These are phyloP conservation scores for Pisolithus albus DNA, from an alignment of 768 basidiomycete genomes.

Conservation along the genomic window DNA sequence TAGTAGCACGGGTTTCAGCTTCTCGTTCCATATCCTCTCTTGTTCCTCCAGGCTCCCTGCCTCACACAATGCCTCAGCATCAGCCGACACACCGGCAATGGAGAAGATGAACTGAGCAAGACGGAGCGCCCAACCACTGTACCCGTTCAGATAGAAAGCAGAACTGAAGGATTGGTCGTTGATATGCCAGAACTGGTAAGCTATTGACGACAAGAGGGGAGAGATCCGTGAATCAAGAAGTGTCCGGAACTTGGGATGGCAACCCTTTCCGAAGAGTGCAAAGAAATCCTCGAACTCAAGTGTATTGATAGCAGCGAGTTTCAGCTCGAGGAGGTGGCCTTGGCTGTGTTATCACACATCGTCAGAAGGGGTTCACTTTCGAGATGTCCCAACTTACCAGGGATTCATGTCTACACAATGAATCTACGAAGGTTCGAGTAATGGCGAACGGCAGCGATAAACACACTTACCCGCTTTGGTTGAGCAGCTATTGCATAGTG, in stretches of 20 bases:
- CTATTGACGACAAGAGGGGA: constrained; percentile 61
- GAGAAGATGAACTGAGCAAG: constrained; percentile 52
- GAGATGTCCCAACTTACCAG: constrained; percentile 25
- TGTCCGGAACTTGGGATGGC: constrained; percentile 49
- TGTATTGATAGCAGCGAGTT: constrained; percentile 56
- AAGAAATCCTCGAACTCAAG: constrained; percentile 59
- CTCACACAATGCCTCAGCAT: constrained; percentile 50
- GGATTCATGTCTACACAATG: constrained; percentile 75
- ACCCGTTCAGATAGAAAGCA: constrained; percentile 64
- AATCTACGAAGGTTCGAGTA: constrained; percentile 29
- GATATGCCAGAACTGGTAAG: constrained; percentile 73
- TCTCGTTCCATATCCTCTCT: constrained; percentile 52
- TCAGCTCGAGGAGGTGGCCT: constrained; percentile 73
- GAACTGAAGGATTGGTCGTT: constrained; percentile 43
- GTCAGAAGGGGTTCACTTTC: not conserved
- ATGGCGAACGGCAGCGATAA: not conserved
- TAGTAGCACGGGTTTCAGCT: constrained; percentile 55
- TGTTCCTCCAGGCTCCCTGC: constrained; percentile 53
- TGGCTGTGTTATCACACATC: constrained; percentile 35
- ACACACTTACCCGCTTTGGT: constrained; percentile 41
- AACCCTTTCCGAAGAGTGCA: constrained; percentile 60
- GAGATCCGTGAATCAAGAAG: constrained; percentile 57
- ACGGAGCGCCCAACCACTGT: constrained; percentile 61
- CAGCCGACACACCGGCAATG: constrained; percentile 49
- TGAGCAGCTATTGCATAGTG: constrained; percentile 68